Evolutionary conservation across 2,329 filamentous ascomycete species (phyloP), one percentile per base, ranked within the genome.

Genomic region (Arthrobotrys entomopaga): DNA sequence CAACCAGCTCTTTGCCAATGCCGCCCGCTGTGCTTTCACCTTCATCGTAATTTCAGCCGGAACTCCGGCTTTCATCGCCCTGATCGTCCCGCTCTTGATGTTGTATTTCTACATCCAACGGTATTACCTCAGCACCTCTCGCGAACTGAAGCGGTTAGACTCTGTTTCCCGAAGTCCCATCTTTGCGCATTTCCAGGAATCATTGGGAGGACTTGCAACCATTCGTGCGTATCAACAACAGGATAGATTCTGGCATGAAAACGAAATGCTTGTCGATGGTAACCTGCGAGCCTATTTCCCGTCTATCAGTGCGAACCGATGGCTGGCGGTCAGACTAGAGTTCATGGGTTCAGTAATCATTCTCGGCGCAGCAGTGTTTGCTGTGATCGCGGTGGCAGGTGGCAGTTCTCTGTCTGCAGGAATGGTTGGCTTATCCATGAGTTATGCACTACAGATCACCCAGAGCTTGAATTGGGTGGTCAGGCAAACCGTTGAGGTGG

Each of bases 381-480:
- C 92, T 43, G 90, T 97, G 81, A 84, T 94, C 77, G 89, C 93
- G 3, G 92, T 98, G 59, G 86, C 90, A 24, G 88, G 83, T 77
- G 86, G 89, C 66, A 89, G 85, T 78, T 82, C 81, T 0, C 82
- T 96, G 43, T 87, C 86, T 20, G 83, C 89, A 6, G 95, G 95
- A 70, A 84, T 89, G 71, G 93, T 98, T 60, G 96, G 96, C 84
- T 85, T 99, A 79, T 89, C 91, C 77, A 97, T 99, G 93, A 97
- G 94, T 53, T 97, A 98, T 82, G 95, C 93, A 43, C 86, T 99
- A 76, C 67, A 97, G 83, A 98, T 99, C 80, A 99, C 95, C 0
- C 91, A 94, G 78, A 97, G 93, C 40, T 87, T 99, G 79, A 99
- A 98, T 84, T 99, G 95, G 95, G 97, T 99, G 80, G 95, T 99